Conservation (phyloP, 2,329 filamentous ascomycete genomes). For the Ascosphaera apis region DNA sequence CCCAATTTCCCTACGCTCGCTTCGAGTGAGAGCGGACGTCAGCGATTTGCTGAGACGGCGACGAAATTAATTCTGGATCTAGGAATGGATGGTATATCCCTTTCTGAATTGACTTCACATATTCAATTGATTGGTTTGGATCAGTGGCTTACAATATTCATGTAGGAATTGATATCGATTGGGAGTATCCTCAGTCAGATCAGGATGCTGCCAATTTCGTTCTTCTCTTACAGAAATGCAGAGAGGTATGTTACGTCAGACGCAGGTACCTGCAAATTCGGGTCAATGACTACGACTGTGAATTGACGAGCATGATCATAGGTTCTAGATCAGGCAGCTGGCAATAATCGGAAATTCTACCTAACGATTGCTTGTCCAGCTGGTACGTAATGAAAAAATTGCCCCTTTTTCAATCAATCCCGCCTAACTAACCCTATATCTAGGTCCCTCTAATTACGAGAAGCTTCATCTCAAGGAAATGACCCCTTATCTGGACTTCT, state of each 20-base stretch:
- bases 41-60: slow-evolving; percentile 44
- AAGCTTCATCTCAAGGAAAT: slow-evolving; percentile 21
- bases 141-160: too few species aligned
- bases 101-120: not conserved
- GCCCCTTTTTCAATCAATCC: too few species aligned
- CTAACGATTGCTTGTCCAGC: slow-evolving; percentile 28
- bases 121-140: too few species aligned
- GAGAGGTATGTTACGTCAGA: slow-evolving; percentile 12
- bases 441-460: slow-evolving; percentile 19
- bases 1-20: slow-evolving; percentile 52
- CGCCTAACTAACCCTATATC: not conserved
- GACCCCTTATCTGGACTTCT: slow-evolving; percentile 28
- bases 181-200: slow-evolving; percentile 24
- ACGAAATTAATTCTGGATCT: slow-evolving; percentile 56
- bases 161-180: slow-evolving; percentile 22
- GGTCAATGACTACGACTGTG: not conserved
- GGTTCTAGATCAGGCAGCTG: slow-evolving; percentile 18
- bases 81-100: slow-evolving; percentile 36
- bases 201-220: slow-evolving; percentile 21
- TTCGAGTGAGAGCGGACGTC: slow-evolving; percentile 36
- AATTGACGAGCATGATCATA: slow-evolving; percentile 3
- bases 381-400: slow-evolving; percentile 9
- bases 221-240: slow-evolving; percentile 18
- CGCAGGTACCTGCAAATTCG: not conserved
- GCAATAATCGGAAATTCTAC: slow-evolving; percentile 22